These are phyloP conservation scores for Spizellomyces sp. DNA, from an alignment of 192 early-diverging fungal species.

Conservation along the genomic window DNA sequence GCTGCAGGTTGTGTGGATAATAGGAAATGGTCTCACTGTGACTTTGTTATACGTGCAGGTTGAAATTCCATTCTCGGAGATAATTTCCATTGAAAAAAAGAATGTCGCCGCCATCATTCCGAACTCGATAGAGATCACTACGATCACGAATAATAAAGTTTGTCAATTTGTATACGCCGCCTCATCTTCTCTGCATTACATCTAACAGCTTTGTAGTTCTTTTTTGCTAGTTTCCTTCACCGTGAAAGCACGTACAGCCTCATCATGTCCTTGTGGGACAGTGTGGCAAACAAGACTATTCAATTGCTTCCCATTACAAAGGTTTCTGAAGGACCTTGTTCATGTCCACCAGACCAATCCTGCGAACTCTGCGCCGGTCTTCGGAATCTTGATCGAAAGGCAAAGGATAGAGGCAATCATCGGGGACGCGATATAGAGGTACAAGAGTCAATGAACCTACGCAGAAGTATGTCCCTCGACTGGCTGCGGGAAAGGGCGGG, in stretches of 20 bases:
- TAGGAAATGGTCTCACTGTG: neutral
- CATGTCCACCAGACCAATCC: too few species aligned
- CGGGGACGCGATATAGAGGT: too few species aligned
- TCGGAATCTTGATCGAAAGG: too few species aligned
- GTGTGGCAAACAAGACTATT: conserved; percentile 6
- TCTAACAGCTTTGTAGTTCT: conserved; percentile 31
- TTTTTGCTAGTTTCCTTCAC: conserved; percentile 49
- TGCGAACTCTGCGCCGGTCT: too few species aligned
- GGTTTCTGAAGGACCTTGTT: too few species aligned
- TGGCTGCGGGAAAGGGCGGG: too few species aligned
- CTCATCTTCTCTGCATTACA: too few species aligned
- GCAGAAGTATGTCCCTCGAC: too few species aligned
- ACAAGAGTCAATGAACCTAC: too few species aligned
- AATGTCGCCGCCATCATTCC: conserved; percentile 50
- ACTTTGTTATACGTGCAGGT: neutral
- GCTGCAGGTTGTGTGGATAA: neutral
- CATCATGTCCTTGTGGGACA: conserved; percentile 34
- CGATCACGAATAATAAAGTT: conserved; percentile 26
- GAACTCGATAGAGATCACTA: conserved; percentile 47
- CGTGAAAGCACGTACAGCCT: conserved; percentile 36
- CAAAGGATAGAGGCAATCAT: too few species aligned
- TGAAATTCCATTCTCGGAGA: conserved; percentile 34
- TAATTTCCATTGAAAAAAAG: conserved; percentile 43
- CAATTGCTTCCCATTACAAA: conserved; percentile 1
- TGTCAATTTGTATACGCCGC: neutral